Conservation (phyloP, 352 stramenopile genomes). For the Phytophthora fragariae region DNA sequence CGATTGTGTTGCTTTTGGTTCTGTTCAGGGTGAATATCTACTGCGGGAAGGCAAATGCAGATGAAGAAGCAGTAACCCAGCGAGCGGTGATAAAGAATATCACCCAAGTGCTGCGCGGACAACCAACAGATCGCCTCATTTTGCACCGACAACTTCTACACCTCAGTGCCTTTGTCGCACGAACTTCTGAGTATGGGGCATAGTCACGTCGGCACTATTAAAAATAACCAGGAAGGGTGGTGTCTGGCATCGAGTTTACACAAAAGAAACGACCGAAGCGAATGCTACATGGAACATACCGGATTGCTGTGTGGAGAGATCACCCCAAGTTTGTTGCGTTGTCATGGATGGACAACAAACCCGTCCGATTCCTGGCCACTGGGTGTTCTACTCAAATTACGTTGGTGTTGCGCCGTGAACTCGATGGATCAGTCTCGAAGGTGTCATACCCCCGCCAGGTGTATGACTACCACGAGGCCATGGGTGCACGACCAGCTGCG, state of each 20-base stretch:
- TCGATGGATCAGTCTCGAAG: not conserved
- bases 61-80: not conserved
- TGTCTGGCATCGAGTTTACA: too few relatives aligned
- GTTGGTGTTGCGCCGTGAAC: not conserved
- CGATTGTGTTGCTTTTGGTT: too few relatives aligned
- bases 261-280: too few relatives aligned
- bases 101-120: slow-evolving; percentile 2
- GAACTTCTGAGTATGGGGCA: slow-evolving; percentile 11
- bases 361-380: slow-evolving; percentile 5
- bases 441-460: not conserved
- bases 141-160: slow-evolving; percentile 23
- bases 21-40: too few relatives aligned
- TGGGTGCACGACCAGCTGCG: not conserved
- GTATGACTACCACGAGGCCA: not conserved
- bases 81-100: slow-evolving; percentile 4
- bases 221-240: slow-evolving; percentile 1
- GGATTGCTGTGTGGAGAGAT: too few relatives aligned
- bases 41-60: not conserved
- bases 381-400: slow-evolving; percentile 10
- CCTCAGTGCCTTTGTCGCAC: slow-evolving; percentile 6
- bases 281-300: too few relatives aligned
- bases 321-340: too few relatives aligned
- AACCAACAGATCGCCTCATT: slow-evolving; percentile 3
- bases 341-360: not conserved
- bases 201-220: slow-evolving; percentile 21